Evolutionary conservation across 345 rosid genomes (phyloP), one percentile per base, ranked within the genome.

Genomic region (Trapa bicornis): DNA sequence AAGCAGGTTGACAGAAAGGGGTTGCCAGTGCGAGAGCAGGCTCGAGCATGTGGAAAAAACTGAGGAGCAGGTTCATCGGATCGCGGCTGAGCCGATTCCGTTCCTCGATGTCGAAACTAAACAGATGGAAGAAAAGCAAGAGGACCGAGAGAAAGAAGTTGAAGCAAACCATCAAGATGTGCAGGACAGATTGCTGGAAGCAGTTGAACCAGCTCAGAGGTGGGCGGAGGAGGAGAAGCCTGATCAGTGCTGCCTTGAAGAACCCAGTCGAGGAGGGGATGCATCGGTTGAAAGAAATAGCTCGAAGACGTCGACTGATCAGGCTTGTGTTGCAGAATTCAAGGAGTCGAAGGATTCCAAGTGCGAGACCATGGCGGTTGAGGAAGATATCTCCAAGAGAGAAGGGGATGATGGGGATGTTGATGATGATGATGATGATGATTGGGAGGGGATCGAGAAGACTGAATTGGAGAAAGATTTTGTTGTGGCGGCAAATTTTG

Each of bases 381-480:
- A 13, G 61, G 76, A 72, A 38, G 68, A 74, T 1, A 65, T 42
- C 6, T 9, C 67, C 16, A 65, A 22, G 29, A 63, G 72, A 70
- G 74, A 48, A 38, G 72, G 72, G 48, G 75, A 64, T 50, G 70
- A 70, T 43, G 80, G 77, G 56, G 92, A 22, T 22, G 29, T 22
- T 22, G 29, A 22, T 22, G 29, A 22, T 22, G 29, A 22, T 22
- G 29, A 22, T 22, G 29, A 86, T 47, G 88, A 84, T 61, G 93
- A 77, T 38, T 93, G 99, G 99, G 97, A 90, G 65, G 95, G 96
- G 53, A 87, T 94, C 57, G 99, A 88, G 80, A 88, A 81, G 85
- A 94, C 83, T 80, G 99, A 89, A 67, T 69, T 86, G 75, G 95
- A 88, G 82, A 83, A 80, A 63, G 67, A 70, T 32, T 94, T 88